Base-by-base conservation (phyloP, 139 green algal genomes). In the Edaphochlamys debaryana region DNA sequence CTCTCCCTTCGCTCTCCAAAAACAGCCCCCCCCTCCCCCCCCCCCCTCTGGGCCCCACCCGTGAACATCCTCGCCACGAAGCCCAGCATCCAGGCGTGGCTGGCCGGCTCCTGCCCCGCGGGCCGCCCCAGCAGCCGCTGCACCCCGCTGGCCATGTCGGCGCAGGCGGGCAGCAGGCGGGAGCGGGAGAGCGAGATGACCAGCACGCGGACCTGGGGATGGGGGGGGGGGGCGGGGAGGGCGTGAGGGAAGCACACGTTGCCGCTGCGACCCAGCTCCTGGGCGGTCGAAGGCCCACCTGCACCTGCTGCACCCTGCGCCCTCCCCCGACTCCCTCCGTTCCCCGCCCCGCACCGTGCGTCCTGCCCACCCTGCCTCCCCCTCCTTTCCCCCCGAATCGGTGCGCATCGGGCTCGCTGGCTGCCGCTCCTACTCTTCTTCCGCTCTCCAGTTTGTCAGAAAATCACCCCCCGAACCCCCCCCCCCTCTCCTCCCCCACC, bases 1-100 rank as follows among this genome's bases (percentile, higher is more conserved):
- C 6, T 22, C 50, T 22, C 50, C n/a, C n/a, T n/a, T n/a, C n/a
- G n/a, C n/a, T 3, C 50, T 17, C 9, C 50, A 58, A 19, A 58
- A n/a, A 22, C 50, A 9, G 4, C 30, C 60, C 30, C 7, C 60
- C 60, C n/a, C 2, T 25, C 30, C 60, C 3, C 30, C n/a, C 23
- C 60, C n/a, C n/a, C n/a, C n/a, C n/a, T n/a, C n/a, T n/a, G n/a
- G 23, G 0, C 3, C 76, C 22, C 62, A 82, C 76, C 76, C 34
- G 76, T 73, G 62, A 82, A 82, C n/a, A 1, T 20, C 23, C 66
- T 38, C 32, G 76, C 63, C 76, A 82, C 76, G 42, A 67, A 82
- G n/a, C 76, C 76, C 60, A 73, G 42, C 76, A 82, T 23, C 76
- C 76, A 82, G 42, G 42, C n/a, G 60, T 67, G 36, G 13, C 42